Conservation (phyloP, 2,329 filamentous ascomycete species). For the Trichoderma atrobrunneum region DNA sequence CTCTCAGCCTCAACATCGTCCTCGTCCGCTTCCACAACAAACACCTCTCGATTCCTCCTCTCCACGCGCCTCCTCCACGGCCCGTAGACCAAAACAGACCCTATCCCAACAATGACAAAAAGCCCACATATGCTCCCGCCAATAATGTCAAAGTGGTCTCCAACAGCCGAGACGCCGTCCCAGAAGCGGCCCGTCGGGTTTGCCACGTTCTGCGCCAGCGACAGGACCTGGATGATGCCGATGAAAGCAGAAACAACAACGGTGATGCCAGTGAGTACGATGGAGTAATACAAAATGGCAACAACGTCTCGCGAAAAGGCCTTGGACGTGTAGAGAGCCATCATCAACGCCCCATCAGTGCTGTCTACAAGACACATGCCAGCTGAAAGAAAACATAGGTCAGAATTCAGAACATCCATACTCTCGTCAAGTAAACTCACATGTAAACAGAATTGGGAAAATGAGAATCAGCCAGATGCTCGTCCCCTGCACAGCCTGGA, state of each 20-base stretch:
- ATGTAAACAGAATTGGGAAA: conserved; percentile 85
- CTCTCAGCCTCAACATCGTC: conserved; percentile 15
- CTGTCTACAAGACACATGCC: conserved; percentile 97
- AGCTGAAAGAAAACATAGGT: conserved; percentile 43
- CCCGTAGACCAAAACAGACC: conserved; percentile 72
- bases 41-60: conserved; percentile 19
- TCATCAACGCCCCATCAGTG: conserved; percentile 90
- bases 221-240: conserved; percentile 79
- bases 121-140: conserved; percentile 82
- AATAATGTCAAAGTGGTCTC: conserved; percentile 81
- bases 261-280: conserved; percentile 79
- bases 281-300: conserved; percentile 92
- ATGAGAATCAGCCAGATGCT: conserved; percentile 92
- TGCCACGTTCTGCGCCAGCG: conserved; percentile 72
- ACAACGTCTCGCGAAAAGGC: conserved; percentile 75
- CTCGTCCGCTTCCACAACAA: conserved; percentile 18
- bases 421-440: conserved; percentile 40
- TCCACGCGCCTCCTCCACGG: conserved; percentile 66
- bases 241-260: conserved; percentile 83
- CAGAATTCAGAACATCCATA: not conserved
- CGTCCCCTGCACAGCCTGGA: conserved; percentile 82
- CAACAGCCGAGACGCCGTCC: conserved; percentile 75
- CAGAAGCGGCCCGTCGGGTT: conserved; percentile 76
- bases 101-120: conserved; percentile 73
- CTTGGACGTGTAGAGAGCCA: conserved; percentile 83